These are phyloP conservation scores for Circinella minor DNA, from an alignment of 371 early-diverging fungal genomes.

Conservation along the genomic window DNA sequence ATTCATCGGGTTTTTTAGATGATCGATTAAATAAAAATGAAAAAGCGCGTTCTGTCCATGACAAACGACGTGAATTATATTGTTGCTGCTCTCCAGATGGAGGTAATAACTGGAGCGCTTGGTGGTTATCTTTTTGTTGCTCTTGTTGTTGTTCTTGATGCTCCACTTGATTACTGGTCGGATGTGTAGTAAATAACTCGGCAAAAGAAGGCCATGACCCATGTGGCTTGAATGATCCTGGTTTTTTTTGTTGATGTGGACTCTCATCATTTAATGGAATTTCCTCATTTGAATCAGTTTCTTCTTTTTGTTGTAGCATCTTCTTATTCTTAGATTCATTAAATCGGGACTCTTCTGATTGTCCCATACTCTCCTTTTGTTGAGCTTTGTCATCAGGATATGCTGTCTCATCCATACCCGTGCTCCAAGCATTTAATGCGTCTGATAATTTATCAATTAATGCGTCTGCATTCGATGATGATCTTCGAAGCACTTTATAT, in stretches of 20 bases:
- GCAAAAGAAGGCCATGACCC: too few relatives aligned
- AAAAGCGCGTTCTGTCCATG: constrained; percentile 20
- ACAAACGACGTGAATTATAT: constrained; percentile 1
- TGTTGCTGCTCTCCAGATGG: neutral
- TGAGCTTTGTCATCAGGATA: neutral
- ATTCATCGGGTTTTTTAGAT: neutral
- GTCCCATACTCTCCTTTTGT: neutral
- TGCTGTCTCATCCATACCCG: constrained; percentile 4
- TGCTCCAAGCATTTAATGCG: constrained; percentile 16
- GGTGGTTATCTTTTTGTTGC: neutral
- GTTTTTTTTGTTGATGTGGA: neutral
- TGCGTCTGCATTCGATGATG: constrained; percentile 14
- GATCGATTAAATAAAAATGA: constrained; percentile 12
- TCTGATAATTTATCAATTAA: constrained; percentile 20
- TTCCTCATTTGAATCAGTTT: neutral
- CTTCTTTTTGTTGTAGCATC: too few relatives aligned
- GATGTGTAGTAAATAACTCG: neutral
- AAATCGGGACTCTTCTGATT: neutral
- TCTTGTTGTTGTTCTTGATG: neutral
- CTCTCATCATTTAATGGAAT: neutral
- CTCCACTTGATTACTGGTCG: neutral
- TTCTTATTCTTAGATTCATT: too few relatives aligned
- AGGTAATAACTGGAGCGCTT: neutral
- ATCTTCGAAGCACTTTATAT: constrained; percentile 17
- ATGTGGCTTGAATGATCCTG: too few relatives aligned